Conservation (phyloP, 257 asterid genomes). For the Solanum arcanum region DNA sequence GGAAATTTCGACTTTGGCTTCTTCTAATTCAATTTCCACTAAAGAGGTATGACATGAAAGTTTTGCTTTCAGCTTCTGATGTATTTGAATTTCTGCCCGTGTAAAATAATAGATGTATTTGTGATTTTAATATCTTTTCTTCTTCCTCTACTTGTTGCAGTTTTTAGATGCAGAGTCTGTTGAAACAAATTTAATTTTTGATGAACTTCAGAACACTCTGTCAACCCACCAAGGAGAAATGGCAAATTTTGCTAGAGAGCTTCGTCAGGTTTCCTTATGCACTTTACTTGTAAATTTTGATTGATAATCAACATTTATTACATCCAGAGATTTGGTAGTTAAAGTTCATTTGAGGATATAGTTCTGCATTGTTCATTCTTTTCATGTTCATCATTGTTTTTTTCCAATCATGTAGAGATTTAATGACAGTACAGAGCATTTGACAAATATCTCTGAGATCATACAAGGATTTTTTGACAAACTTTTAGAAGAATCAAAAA, state of each 20-base stretch:
- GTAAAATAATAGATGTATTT: background rate
- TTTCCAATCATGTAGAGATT: constrained; percentile 20
- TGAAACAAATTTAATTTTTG: constrained; percentile 41
- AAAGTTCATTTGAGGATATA: background rate
- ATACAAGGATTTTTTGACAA: constrained; percentile 38
- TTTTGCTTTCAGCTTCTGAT: background rate
- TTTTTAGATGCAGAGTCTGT: constrained; percentile 48
- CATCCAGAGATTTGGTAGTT: background rate
- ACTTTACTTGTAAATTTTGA: background rate
- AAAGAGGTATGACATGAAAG: constrained; percentile 38
- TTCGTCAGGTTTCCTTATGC: constrained; percentile 51
- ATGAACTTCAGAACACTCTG: constrained; percentile 49
- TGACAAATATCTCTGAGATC: constrained; percentile 45
- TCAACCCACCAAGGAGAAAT: constrained; percentile 62
- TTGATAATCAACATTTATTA: background rate
- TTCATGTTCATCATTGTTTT: background rate
- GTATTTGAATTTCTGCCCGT: background rate
- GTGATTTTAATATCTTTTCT: background rate
- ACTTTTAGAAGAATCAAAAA: constrained; percentile 45
- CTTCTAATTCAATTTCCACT: constrained; percentile 33
- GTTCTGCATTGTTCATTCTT: background rate
- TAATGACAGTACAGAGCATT: constrained; percentile 35
- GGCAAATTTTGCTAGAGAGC: constrained; percentile 64
- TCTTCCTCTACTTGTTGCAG: constrained; percentile 20
- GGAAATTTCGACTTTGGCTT: constrained; percentile 46